Evolutionary conservation across 805 yeast genomes (phyloP).

Genomic region (Starmera caribaea): DNA sequence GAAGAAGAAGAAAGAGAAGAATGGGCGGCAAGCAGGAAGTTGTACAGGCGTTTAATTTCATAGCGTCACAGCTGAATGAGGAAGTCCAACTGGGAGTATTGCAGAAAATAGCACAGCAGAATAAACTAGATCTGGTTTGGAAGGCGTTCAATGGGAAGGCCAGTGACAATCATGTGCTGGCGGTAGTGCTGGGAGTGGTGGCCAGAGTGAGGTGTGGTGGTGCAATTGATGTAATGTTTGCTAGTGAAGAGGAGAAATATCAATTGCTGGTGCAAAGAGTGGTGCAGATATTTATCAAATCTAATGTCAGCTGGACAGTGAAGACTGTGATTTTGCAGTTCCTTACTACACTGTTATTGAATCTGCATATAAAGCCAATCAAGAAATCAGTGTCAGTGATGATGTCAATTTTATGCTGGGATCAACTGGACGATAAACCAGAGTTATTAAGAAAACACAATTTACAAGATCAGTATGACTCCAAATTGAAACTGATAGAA

Average conservation of each 20-base stretch:
- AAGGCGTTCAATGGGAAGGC: no score
- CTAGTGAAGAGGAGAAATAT: constrained; percentile 1
- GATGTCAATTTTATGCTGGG: constrained; percentile 26
- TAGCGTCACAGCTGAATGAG: no score
- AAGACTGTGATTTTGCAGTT: background rate
- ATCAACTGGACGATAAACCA: constrained; percentile 13
- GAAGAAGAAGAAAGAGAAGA: no score
- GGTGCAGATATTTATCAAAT: background rate
- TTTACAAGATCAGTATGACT: background rate
- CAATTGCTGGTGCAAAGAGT: background rate
- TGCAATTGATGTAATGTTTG: constrained; percentile 7
- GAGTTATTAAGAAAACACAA: background rate
- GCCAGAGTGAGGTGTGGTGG: constrained; percentile 6
- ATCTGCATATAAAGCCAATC: constrained; percentile 7
- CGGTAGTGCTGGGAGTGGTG: no score
- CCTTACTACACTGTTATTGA: background rate
- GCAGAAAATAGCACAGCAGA: no score
- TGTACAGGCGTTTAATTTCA: no score
- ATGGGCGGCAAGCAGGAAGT: no score
- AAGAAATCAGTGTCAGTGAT: constrained; percentile 17
- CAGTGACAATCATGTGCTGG: no score
- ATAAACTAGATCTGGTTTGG: no score
- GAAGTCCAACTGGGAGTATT: no score
- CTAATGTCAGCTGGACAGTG: no score
- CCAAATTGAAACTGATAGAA: background rate